Percentiles rank a stretch among this genome's conserved stretches.
Conservation (phyloP, 768 basidiomycete species). For the Tricholoma saponaceum region DNA sequence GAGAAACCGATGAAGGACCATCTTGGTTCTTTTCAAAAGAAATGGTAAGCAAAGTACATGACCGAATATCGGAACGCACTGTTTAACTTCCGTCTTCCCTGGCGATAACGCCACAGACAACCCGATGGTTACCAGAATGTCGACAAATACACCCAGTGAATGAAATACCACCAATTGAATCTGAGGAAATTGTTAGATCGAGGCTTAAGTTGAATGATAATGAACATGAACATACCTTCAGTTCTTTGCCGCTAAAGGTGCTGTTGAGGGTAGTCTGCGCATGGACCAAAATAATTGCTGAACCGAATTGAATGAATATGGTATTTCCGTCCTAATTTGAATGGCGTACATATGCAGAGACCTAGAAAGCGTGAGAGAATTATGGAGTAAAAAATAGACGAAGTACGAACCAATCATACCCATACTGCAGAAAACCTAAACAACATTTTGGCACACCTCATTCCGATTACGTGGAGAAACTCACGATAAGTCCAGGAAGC, state of each 20-base stretch:
- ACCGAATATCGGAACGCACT: background rate
- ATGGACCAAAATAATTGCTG: background rate
- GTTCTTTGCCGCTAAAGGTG: background rate
- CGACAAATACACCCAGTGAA: background rate
- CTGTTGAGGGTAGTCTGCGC: too few relatives aligned
- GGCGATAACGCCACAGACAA: background rate
- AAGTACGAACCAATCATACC: background rate
- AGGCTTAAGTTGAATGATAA: background rate
- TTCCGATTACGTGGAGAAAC: background rate
- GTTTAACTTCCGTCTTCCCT: too few relatives aligned
- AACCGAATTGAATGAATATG: background rate
- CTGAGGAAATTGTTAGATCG: background rate
- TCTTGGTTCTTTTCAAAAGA: too few relatives aligned
- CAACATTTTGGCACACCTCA: background rate
- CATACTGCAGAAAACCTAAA: background rate
- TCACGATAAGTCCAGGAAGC: background rate
- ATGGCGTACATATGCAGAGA: background rate
- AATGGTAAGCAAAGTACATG: too few relatives aligned
- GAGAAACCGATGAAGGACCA: too few relatives aligned
- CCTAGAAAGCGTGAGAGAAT: background rate
- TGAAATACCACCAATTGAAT: slow-evolving; percentile 2
- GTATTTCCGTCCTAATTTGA: background rate
- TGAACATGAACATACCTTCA: background rate
- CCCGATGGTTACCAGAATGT: slow-evolving; percentile 2
- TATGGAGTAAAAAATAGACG: background rate